Evolutionary conservation across 768 basidiomycete genomes (phyloP).

Genomic region (Cystobasidium ongulense): DNA sequence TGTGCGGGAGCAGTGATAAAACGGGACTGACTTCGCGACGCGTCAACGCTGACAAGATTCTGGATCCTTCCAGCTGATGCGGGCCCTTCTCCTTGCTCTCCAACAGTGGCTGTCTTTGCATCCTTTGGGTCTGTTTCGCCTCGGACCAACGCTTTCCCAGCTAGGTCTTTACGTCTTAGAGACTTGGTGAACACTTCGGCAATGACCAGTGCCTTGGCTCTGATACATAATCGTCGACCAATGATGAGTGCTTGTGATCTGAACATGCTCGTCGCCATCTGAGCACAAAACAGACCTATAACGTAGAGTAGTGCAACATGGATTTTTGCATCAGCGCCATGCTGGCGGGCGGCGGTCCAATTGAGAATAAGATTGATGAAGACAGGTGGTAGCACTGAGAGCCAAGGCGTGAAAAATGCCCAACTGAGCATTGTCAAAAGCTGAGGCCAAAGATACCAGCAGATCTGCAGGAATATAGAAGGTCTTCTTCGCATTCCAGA

Average conservation of each 20-base stretch:
- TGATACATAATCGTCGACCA: conserved; percentile 46
- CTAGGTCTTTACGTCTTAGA: conserved; percentile 45
- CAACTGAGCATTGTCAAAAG: neutral
- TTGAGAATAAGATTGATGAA: conserved; percentile 46
- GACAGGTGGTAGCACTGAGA: conserved; percentile 46
- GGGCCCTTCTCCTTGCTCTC: conserved; percentile 21
- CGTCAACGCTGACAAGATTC: conserved; percentile 41
- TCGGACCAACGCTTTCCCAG: conserved; percentile 35
- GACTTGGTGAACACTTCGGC: conserved; percentile 48
- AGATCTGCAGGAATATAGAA: conserved; percentile 25
- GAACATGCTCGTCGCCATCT: conserved; percentile 41
- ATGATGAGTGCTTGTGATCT: conserved; percentile 45
- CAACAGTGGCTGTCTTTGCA: neutral
- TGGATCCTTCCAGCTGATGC: conserved; percentile 40
- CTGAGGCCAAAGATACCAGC: conserved; percentile 28
- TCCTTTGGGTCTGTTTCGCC: conserved; percentile 32
- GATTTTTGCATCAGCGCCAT: conserved; percentile 40
- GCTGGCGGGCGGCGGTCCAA: conserved; percentile 44
- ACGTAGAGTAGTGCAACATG: conserved; percentile 48
- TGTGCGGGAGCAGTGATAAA: neutral
- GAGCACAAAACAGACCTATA: conserved; percentile 45
- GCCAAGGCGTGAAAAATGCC: conserved; percentile 23
- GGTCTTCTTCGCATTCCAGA: neutral
- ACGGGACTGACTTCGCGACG: neutral
- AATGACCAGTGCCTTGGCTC: conserved; percentile 46